Evolutionary conservation across 768 basidiomycete genomes (phyloP), one percentile per base, ranked within the genome.

Genomic region (Strobilomyces dryophilus): DNA sequence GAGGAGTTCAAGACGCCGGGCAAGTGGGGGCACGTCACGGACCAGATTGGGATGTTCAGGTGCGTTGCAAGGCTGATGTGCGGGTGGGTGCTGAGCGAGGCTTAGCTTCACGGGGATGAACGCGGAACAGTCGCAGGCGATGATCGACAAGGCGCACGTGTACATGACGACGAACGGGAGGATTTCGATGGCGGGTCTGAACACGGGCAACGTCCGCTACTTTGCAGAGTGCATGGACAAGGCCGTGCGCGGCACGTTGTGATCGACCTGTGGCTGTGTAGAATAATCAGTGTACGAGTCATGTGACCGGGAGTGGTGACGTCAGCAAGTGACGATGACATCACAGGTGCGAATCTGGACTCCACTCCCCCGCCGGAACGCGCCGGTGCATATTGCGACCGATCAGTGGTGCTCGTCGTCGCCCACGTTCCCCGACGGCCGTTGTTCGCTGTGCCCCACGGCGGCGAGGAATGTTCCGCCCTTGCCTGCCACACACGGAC

Each of bases 21-120:
- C 7, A 84, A 83, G 64, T 99, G 97, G 97, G 82, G 86, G n/a
- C 95, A 98, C 72, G 95, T 99, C 63, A 75, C 87, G 61, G 81
- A 83, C 48, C 97, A 98, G 77, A 98, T 98, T 71, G 95, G 95
- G 52, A 97, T 95, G 95, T 97, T 95, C 79, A 92, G 89, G 84
- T 92, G 68, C 55, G 77, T 63, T 29, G 42, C 12, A 10, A 4
- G 27, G 20, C 17, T 32, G 45, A 36, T 21, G 37, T 46, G 11
- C 36, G 12, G 9, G 20, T 1, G 27, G 12, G 39, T 41, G 52
- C 66, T 66, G 55, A 64, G 20, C 34, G 45, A 35, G 4, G 21
- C 18, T 18, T 67, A 92, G 91, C 70, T 95, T 89, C 73, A 95
- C 92, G 29, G 94, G 93, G 20, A 76, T 97, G 67, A 83, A 71